phyloP scores from a whole-genome alignment of 495 filamentous ascomycete genomes.

The Penicillium waksmanii region DNA sequence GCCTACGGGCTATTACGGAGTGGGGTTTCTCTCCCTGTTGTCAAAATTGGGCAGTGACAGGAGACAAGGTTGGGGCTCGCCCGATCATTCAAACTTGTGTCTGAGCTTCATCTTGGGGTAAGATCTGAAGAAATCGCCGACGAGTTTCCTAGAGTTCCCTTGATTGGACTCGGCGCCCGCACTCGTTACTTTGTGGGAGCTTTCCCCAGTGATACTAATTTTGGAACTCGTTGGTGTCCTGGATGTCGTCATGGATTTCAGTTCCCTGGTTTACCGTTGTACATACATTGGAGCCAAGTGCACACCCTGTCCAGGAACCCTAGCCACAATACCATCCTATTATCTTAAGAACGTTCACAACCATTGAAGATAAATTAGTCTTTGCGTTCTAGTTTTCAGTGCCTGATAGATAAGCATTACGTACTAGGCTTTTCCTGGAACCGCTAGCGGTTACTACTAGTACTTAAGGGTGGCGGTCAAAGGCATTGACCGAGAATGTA shows the following conservation, averaged over 20 bases:
- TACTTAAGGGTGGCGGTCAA: no score
- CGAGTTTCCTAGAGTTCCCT: background rate
- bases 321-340: no score
- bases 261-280: no score
- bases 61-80: constrained; percentile 12
- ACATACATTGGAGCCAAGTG: no score
- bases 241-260: background rate
- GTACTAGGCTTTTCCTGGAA: no score
- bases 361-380: no score
- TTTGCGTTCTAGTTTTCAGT: no score
- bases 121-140: background rate
- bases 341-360: no score
- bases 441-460: no score
- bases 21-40: constrained; percentile 18
- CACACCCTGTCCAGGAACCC: no score
- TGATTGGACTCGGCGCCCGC: background rate
- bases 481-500: no score
- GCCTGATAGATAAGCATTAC: no score
- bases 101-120: constrained; percentile 3
- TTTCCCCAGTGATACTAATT: background rate
- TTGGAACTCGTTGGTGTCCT: background rate
- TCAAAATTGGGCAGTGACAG: constrained; percentile 16
- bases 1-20: constrained; percentile 8
- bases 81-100: background rate
- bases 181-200: background rate